These are phyloP conservation scores for Fraxinus anomala DNA, from an alignment of 257 asterid genomes.

Conservation along the genomic window DNA sequence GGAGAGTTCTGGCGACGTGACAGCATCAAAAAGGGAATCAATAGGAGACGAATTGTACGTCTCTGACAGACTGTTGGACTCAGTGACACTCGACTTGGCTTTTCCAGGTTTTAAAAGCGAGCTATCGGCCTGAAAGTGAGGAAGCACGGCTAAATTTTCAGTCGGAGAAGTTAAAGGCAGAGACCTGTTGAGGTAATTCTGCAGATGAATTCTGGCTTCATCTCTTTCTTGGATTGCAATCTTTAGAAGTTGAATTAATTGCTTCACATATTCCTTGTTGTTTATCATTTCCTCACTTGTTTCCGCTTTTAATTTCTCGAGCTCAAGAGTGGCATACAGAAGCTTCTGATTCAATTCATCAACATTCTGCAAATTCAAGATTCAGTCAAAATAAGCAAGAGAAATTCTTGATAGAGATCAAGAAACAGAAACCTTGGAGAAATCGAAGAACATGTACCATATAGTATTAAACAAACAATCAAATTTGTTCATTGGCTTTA, in stretches of 20 bases:
- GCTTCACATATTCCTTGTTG: slow-evolving; percentile 43
- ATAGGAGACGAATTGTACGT: slow-evolving; percentile 56
- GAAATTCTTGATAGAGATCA: not conserved
- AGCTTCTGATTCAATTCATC: slow-evolving; percentile 53
- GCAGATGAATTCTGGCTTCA: slow-evolving; percentile 52
- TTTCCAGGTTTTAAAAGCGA: slow-evolving; percentile 32
- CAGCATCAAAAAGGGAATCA: slow-evolving; percentile 47
- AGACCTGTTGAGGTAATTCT: slow-evolving; percentile 44
- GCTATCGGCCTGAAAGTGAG: slow-evolving; percentile 30
- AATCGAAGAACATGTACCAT: not conserved
- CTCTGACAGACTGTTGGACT: slow-evolving; percentile 62
- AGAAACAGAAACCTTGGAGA: not conserved
- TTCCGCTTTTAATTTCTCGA: slow-evolving; percentile 47
- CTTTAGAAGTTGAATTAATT: slow-evolving; percentile 42
- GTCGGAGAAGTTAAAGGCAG: not conserved
- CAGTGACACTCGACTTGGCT: slow-evolving; percentile 63
- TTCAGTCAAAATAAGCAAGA: not conserved
- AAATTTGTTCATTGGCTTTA: not conserved
- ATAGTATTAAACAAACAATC: no score
- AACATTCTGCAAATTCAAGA: slow-evolving; percentile 31
- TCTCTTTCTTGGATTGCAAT: slow-evolving; percentile 53
- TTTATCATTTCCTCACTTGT: slow-evolving; percentile 42
- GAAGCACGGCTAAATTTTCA: not conserved
- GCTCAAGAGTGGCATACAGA: slow-evolving; percentile 46
- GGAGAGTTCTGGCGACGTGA: slow-evolving; percentile 59